Evolutionary conservation across 2,329 filamentous ascomycete species (phyloP), one percentile per base, ranked within the genome.

Genomic region (Fulvia fulva): DNA sequence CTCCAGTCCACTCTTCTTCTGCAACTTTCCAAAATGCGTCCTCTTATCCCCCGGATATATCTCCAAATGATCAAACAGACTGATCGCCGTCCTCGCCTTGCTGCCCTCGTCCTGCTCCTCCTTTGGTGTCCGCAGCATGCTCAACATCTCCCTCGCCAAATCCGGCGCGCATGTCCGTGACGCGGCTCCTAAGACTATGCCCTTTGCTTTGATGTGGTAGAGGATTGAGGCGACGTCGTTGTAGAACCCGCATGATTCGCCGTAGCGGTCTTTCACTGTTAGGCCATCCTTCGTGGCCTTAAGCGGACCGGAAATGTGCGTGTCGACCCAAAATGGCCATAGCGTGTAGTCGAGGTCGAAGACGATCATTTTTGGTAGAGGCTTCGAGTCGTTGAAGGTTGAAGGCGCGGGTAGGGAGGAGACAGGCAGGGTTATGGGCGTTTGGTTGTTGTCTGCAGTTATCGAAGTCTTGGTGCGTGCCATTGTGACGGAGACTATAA

Each of bases 261-360:
- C 77, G 59, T 76, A 77, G 25, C 73, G 69, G 61, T 86, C 83
- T 64, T 80, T 81, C 51, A 84, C 79, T 62, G 75, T 76, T 45
- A 74, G 64, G 5, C 78, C 78, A 37, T 72, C 71, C 54, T 61
- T 58, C 34, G 52, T 53, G 3, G 74, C 67, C 64, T 86, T 86
- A 51, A 96, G 76, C 0, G 91, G 92, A 6, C 86, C 83, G 23
- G 85, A 84, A 67, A 94, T 88, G 75, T 97, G 92, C 3, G 91
- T 96, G 78, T 97, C 94, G 47, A 96, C 87, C 93, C 93, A 97
- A 77, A 97, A 97, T 4, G 92, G 91, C 94, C 93, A 97, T n/a
- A 97, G 81, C 0, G 94, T 97, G 80, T 97, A 97, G 80, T 97
- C 93, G 62, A 97, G 85, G 74, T 97, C 94, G 77, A 97, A 97